Percentiles rank a stretch among this genome's conserved stretches.
Evolutionary conservation across 805 yeast genomes (phyloP).

Genomic region (Candida nonsorbophila): DNA sequence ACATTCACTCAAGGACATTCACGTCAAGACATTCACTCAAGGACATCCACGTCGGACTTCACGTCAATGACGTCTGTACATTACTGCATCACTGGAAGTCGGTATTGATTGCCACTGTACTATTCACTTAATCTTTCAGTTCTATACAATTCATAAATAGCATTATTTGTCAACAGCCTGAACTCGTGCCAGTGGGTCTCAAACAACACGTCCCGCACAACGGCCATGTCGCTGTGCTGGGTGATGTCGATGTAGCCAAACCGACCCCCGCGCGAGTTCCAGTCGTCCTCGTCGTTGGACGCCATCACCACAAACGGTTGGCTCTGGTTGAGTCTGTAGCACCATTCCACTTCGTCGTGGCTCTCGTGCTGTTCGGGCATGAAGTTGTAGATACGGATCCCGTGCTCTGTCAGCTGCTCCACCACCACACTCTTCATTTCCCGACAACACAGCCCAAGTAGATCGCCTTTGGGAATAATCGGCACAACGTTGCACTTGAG

Average conservation of each 20-base stretch:
- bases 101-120: conserved; percentile 1
- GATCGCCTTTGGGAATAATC: conserved; percentile 8
- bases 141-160: conserved; percentile 10
- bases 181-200: conserved; percentile 7
- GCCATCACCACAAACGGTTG: conserved; percentile 7
- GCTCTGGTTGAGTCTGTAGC: conserved; percentile 1
- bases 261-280: not conserved
- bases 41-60: no score
- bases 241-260: conserved; percentile 3
- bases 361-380: conserved; percentile 2
- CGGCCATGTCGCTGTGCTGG: conserved; percentile 4
- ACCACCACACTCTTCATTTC: conserved; percentile 4
- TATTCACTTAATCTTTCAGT: conserved; percentile 8
- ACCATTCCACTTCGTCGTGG: conserved; percentile 2
- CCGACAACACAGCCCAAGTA: conserved; percentile 2
- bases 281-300: conserved; percentile 2
- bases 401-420: not conserved
- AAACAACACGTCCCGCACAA: conserved; percentile 6
- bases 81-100: conserved; percentile 1
- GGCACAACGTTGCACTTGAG: conserved; percentile 7
- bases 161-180: conserved; percentile 9
- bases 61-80: no score
- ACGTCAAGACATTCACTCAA: no score
- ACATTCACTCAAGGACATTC: no score
- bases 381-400: conserved; percentile 6